Evolutionary conservation across 495 filamentous ascomycete species (phyloP), one percentile per base, ranked within the genome.

Genomic region (Arthonia radiata): DNA sequence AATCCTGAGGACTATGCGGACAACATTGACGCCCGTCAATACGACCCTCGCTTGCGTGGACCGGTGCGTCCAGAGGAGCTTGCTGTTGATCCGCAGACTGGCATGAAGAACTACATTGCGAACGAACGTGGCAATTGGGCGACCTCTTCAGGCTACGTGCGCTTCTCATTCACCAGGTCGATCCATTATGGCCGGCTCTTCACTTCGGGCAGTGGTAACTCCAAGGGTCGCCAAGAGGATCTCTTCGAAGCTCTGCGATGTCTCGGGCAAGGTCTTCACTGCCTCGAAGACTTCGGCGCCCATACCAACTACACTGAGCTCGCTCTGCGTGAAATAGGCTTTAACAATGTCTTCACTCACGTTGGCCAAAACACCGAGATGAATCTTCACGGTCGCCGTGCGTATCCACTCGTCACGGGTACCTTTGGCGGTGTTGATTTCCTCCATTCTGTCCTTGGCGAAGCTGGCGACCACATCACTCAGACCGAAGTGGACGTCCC

Each of bases 81-180:
- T 13, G 71, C 78, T 16, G 61, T 94, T 26, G 86, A 94, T 41
- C 58, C 54, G 3, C 46, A 70, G 3, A 92, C 81, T 3, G 38
- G 79, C 8, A 91, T 97, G 83, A 97, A 97, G 51, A 93, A 94
- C 44, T 97, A 97, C 47, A 93, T 97, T 34, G 73, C 82, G 22
- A 94, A 93, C 37, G 86, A 93, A 44, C 44, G 40, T 5, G 78
- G 82, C 2, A 54, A 56, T 27, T 83, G 77, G 71, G 76, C 80
- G 0, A 97, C 86, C 6, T 89, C 78, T 26, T 43, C 70, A n/a
- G 83, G 74, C 18, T 97, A 91, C 39, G 59, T 97, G 33, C 74
- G 74, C 38, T 76, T 69, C 45, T 89, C 77, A 34, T 64, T 97
- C 32, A 53, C 59, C 12, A 64, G 86, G 19, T 67, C 71, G 39